A percentile compares a stretch with the other conserved stretches of the same genome.
These are phyloP conservation scores for Aspergillus arachidicola DNA, from an alignment of 2,329 filamentous ascomycete species.

Conservation along the genomic window DNA sequence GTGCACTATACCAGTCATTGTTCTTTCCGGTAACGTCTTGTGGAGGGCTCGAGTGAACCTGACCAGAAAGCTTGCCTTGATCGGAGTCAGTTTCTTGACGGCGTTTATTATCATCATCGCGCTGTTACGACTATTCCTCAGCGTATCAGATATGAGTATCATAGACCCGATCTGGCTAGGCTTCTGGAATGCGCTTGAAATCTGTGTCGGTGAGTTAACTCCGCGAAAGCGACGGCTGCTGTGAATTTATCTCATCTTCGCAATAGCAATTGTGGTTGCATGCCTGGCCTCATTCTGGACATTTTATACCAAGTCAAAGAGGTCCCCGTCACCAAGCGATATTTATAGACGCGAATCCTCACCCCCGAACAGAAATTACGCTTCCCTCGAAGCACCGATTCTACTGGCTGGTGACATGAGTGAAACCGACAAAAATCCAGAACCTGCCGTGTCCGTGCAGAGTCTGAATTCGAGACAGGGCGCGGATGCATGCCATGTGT, in stretches of 20 bases:
- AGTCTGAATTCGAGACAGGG: neutral
- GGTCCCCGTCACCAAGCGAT: neutral
- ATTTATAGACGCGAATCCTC: neutral
- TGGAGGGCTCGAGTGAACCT: conserved; percentile 5
- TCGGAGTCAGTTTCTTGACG: conserved; percentile 10
- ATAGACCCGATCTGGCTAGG: conserved; percentile 1
- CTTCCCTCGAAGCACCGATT: neutral
- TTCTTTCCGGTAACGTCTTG: conserved; percentile 8
- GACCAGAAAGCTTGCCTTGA: conserved; percentile 4
- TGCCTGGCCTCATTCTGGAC: conserved; percentile 13
- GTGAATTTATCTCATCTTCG: neutral
- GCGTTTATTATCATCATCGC: conserved; percentile 10
- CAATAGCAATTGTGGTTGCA: conserved; percentile 6
- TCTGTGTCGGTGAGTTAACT: conserved; percentile 8
- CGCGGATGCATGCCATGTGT: neutral
- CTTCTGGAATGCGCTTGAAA: conserved; percentile 8
- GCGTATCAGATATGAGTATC: neutral
- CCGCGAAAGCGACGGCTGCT: neutral
- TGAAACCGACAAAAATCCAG: neutral
- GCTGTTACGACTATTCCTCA: conserved; percentile 2
- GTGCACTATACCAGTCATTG: neutral
- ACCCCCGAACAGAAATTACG: neutral
- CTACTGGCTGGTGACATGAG: neutral
- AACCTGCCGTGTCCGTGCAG: neutral
- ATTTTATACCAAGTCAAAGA: conserved; percentile 5